Percentiles rank a stretch among this genome's conserved stretches.
Conservation (phyloP, 148 eudicot genomes). For the Rhododendron ovatum region DNA sequence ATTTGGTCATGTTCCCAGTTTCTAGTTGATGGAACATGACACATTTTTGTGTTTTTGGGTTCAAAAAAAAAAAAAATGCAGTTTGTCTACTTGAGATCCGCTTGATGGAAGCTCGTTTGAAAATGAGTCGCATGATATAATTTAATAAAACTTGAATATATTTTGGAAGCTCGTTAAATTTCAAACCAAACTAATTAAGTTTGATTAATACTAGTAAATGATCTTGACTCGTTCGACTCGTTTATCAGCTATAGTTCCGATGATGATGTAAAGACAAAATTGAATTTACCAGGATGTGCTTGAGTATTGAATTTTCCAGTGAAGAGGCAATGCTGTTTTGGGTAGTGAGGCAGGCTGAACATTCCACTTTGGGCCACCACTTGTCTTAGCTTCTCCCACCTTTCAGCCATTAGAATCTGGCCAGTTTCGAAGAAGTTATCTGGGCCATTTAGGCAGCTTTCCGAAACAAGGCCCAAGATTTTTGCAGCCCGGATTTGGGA, state of each 20-base stretch:
- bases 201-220: neutral
- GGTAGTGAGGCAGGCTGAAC: constrained; percentile 41
- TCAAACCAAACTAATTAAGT: neutral
- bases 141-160: neutral
- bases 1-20: neutral
- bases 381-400: constrained; percentile 59
- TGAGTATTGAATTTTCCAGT: constrained; percentile 16
- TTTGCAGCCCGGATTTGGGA: constrained; percentile 71
- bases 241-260: too few species aligned
- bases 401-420: constrained; percentile 38
- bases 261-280: neutral
- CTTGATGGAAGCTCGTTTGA: neutral
- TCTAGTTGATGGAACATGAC: neutral
- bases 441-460: constrained; percentile 26
- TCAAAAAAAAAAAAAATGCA: too few species aligned
- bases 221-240: neutral
- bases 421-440: constrained; percentile 47
- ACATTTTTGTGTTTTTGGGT: neutral
- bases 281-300: constrained; percentile 41
- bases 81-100: neutral
- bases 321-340: constrained; percentile 41
- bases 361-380: constrained; percentile 21
- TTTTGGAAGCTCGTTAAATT: neutral
- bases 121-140: neutral
- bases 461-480: constrained; percentile 43